Percentiles rank a stretch among this genome's conserved stretches.
Evolutionary conservation across 352 stramenopile genomes (phyloP).

Genomic region (Phytophthora quininea): DNA sequence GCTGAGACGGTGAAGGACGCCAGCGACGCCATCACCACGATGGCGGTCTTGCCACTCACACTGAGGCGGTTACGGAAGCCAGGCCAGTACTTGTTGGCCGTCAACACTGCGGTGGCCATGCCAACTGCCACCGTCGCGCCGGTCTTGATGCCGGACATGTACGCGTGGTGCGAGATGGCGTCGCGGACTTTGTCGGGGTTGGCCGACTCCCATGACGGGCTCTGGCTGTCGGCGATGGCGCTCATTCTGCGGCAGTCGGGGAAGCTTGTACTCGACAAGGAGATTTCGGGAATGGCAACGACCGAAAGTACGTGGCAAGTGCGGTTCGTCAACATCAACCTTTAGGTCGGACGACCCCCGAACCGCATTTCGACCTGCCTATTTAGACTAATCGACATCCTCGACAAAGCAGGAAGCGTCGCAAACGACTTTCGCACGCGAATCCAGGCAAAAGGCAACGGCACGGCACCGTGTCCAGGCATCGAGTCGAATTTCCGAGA

Average conservation of each 20-base stretch:
- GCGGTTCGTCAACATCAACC: background rate
- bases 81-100: conserved; percentile 59
- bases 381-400: background rate
- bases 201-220: conserved; percentile 26
- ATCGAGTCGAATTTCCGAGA: too few species aligned
- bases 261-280: conserved; percentile 19
- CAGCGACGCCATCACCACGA: conserved; percentile 63
- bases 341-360: background rate
- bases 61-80: conserved; percentile 72
- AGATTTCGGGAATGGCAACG: conserved; percentile 21
- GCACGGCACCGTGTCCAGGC: too few species aligned
- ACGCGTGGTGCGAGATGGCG: conserved; percentile 69
- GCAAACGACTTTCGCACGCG: too few species aligned
- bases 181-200: conserved; percentile 58
- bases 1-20: conserved; percentile 66
- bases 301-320: background rate
- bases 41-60: conserved; percentile 65
- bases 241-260: conserved; percentile 12
- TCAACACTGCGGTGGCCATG: conserved; percentile 32
- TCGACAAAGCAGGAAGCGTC: too few species aligned
- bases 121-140: conserved; percentile 32
- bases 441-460: too few species aligned
- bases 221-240: conserved; percentile 7
- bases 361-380: background rate
- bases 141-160: conserved; percentile 53